Conservation (phyloP, 371 early-diverging fungal species). For the Mortierella sp. region DNA sequence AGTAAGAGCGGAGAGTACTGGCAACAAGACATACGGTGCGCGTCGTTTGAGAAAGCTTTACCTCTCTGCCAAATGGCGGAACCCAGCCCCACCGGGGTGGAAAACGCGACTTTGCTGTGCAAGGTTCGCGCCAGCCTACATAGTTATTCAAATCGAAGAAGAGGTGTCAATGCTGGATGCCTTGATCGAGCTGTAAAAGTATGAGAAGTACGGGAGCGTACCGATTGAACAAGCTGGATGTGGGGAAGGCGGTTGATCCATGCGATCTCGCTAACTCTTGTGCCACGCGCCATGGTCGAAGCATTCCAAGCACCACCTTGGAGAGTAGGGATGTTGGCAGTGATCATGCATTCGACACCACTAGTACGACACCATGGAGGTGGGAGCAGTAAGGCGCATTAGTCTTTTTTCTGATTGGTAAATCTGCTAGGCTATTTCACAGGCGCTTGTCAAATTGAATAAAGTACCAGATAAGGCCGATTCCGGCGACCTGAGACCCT, state of each 20-base stretch:
- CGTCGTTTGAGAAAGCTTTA: conserved; percentile 24
- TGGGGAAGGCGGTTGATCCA: conserved; percentile 73
- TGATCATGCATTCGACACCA: conserved; percentile 76
- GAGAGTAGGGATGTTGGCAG: conserved; percentile 78
- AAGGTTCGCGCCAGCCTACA: conserved; percentile 81
- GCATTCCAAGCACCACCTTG: conserved; percentile 77
- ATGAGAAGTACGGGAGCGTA: conserved; percentile 22
- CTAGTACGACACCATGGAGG: conserved; percentile 50
- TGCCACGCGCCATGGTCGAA: conserved; percentile 66
- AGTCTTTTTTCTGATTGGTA: neutral
- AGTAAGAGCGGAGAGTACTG: too few relatives aligned
- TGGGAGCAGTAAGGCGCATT: neutral
- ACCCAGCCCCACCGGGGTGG: conserved; percentile 80
- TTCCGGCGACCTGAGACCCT: conserved; percentile 78
- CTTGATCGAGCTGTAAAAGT: neutral
- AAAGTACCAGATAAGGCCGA: conserved; percentile 77
- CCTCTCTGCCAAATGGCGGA: conserved; percentile 75
- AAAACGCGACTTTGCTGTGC: conserved; percentile 82
- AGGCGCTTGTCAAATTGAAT: too few relatives aligned
- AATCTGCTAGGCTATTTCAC: too few relatives aligned
- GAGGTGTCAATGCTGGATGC: neutral
- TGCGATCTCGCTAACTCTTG: conserved; percentile 70
- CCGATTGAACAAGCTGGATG: conserved; percentile 73
- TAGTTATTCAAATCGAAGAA: neutral
- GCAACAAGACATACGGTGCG: neutral